phyloP scores from a whole-genome alignment of 306 rosid species.

The Heteromeles arbutifolia region DNA sequence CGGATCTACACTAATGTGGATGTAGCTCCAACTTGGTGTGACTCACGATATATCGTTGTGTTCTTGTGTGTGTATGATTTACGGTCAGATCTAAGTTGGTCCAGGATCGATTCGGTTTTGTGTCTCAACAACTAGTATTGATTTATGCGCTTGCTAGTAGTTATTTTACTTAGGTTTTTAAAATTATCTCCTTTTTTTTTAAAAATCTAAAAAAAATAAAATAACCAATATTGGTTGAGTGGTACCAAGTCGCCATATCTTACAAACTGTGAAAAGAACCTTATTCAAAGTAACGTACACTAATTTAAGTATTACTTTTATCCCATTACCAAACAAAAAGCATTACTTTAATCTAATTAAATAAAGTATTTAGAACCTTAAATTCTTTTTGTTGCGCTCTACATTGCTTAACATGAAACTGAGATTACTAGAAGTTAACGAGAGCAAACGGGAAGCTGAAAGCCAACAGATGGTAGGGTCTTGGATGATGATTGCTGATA shows the following conservation, averaged over 20 bases:
- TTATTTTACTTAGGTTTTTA: no score
- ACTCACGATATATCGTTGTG: no score
- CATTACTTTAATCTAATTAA: not conserved
- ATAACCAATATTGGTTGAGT: not conserved
- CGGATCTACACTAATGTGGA: no score
- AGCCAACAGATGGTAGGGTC: slow-evolving; percentile 30
- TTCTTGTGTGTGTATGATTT: no score
- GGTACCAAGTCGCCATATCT: slow-evolving; percentile 1
- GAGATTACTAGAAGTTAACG: slow-evolving; percentile 4
- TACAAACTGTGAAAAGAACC: slow-evolving; percentile 8
- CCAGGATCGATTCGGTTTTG: no score
- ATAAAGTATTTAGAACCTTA: not conserved
- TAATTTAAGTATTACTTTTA: not conserved
- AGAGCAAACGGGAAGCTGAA: slow-evolving; percentile 15
- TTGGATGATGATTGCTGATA: slow-evolving; percentile 36
- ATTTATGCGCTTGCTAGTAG: no score
- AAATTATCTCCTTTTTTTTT: no score
- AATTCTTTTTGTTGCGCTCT: slow-evolving; percentile 16
- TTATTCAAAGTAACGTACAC: not conserved
- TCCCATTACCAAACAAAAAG: no score
- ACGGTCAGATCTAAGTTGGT: no score
- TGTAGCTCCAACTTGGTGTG: no score
- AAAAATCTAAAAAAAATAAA: no score
- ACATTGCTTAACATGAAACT: slow-evolving; percentile 9
- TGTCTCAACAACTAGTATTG: no score